Conservation (phyloP, 2,329 filamentous ascomycete species). For the Bipolaris oryzae region DNA sequence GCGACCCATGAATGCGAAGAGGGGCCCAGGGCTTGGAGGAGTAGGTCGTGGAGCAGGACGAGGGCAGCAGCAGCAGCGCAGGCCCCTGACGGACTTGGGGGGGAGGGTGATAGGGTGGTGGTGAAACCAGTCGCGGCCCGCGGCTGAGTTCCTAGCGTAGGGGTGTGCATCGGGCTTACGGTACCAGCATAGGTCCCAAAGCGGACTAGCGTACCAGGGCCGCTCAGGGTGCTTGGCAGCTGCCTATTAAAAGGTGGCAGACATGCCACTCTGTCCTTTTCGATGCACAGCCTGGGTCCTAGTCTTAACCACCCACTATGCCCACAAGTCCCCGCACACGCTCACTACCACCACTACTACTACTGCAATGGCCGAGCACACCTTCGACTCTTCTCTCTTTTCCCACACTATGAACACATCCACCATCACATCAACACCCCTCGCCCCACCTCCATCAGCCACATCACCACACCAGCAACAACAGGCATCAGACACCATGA, state of each 20-base stretch:
- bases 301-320: conserved; percentile 38
- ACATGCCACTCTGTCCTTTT: conserved; percentile 40
- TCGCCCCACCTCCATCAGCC: not conserved
- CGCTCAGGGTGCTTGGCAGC: conserved; percentile 17
- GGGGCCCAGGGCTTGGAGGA: too few relatives aligned
- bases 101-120: conserved; percentile 3
- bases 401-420: conserved; percentile 32
- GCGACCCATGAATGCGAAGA: not conserved
- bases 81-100: conserved; percentile 28
- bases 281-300: conserved; percentile 35
- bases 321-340: conserved; percentile 33
- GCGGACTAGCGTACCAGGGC: conserved; percentile 27
- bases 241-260: conserved; percentile 45
- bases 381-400: conserved; percentile 27
- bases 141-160: conserved; percentile 31
- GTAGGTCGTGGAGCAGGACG: not conserved
- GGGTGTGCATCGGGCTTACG: conserved; percentile 18
- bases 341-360: conserved; percentile 21
- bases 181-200: conserved; percentile 10
- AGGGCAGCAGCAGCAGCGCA: conserved; percentile 15
- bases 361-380: conserved; percentile 36
- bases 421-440: conserved; percentile 16
- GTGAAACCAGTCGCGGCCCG: conserved; percentile 36
- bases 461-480: conserved; percentile 18
- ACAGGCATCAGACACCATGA: conserved; percentile 17